A percentile compares a stretch with the other conserved stretches of the same genome.
phyloP scores from a whole-genome alignment of 257 asterid species.

The Ilex asprella region DNA sequence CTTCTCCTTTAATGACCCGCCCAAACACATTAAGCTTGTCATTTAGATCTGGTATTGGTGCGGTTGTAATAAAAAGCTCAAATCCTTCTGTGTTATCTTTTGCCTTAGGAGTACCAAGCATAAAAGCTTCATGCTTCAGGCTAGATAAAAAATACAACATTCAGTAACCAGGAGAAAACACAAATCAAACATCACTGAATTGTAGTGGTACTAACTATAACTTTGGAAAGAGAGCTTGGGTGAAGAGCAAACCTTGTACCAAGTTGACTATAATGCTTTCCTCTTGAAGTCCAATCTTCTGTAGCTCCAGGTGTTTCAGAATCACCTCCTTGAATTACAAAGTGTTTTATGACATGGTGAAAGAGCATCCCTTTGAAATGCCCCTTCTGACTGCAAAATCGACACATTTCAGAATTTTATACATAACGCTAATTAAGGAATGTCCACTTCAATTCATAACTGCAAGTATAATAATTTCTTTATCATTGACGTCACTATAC shows the following conservation, averaged over 20 bases:
- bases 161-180: not conserved
- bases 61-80: slow-evolving; percentile 81
- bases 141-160: slow-evolving; percentile 11
- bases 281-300: slow-evolving; percentile 89
- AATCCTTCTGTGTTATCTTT: slow-evolving; percentile 56
- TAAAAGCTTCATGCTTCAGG: slow-evolving; percentile 93
- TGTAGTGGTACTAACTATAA: no score
- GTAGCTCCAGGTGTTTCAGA: slow-evolving; percentile 53
- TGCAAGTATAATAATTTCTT: no score
- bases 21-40: slow-evolving; percentile 85
- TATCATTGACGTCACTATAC: no score
- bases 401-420: slow-evolving; percentile 1
- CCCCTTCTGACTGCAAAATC: slow-evolving; percentile 61
- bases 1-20: slow-evolving; percentile 89
- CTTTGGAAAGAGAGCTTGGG: not conserved
- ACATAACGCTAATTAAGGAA: no score
- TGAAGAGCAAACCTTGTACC: slow-evolving; percentile 66
- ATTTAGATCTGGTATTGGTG: slow-evolving; percentile 84
- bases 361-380: slow-evolving; percentile 80
- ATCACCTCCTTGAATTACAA: slow-evolving; percentile 86
- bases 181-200: not conserved
- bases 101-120: slow-evolving; percentile 88
- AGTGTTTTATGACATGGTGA: slow-evolving; percentile 83
- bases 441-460: no score
- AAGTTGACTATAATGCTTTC: slow-evolving; percentile 78